Evolutionary conservation across 345 rosid species (phyloP).

Genomic region (Camelina hispida): DNA sequence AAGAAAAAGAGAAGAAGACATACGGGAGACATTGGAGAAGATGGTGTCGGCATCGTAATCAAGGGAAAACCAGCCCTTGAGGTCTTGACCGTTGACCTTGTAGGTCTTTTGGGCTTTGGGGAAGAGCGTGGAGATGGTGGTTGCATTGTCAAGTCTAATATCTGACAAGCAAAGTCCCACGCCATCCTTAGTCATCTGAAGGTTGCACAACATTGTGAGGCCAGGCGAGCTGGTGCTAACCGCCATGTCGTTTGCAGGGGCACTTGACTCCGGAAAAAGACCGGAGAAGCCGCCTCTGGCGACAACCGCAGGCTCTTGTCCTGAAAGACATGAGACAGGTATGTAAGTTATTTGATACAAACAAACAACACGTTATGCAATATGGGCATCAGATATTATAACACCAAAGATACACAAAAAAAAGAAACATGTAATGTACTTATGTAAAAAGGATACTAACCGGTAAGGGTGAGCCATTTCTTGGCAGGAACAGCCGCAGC

Average conservation of each 20-base stretch:
- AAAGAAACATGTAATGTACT: constrained; percentile 1
- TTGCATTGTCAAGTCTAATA: constrained; percentile 62
- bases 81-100: constrained; percentile 59
- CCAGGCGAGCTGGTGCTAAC: constrained; percentile 38
- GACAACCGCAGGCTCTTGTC: constrained; percentile 54
- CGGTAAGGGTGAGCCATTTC: constrained; percentile 70
- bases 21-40: constrained; percentile 53
- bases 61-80: constrained; percentile 68
- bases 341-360: neutral
- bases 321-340: constrained; percentile 44
- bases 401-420: neutral
- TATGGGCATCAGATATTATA: constrained; percentile 1
- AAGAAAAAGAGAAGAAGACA: constrained; percentile 28
- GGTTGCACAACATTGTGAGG: constrained; percentile 60
- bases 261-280: constrained; percentile 70
- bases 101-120: constrained; percentile 53
- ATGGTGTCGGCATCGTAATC: constrained; percentile 54
- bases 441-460: constrained; percentile 34
- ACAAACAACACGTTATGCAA: constrained; percentile 18
- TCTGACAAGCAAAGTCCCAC: constrained; percentile 68
- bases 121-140: constrained; percentile 48
- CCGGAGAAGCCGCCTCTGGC: constrained; percentile 93
- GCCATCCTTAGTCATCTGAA: constrained; percentile 73
- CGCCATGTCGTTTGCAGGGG: constrained; percentile 53
- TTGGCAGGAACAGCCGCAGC: constrained; percentile 31